These are phyloP conservation scores for Yamadazyma philogaea DNA, from an alignment of 805 yeast species.

Conservation along the genomic window DNA sequence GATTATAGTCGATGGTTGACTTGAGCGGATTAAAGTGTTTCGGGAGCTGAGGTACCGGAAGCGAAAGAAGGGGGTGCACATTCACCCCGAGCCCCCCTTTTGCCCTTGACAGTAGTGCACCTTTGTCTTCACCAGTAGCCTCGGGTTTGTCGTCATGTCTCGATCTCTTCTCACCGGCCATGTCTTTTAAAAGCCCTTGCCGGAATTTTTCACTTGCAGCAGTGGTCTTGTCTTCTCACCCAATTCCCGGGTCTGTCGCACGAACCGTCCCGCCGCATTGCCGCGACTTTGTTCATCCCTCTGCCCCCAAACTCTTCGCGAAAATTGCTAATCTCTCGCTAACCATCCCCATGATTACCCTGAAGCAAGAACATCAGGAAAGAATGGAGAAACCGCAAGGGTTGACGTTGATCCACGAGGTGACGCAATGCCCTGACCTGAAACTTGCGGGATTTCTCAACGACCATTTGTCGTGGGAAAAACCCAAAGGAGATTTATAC, in stretches of 20 bases:
- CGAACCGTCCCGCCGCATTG: no score
- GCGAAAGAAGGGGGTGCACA: conserved; percentile 37
- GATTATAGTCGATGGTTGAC: conserved; percentile 30
- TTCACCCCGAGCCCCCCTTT: conserved; percentile 32
- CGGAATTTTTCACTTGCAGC: no score
- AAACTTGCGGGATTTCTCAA: conserved; percentile 41
- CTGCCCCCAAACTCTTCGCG: no score
- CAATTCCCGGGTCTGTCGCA: no score
- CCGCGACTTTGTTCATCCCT: no score
- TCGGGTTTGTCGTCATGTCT: no score
- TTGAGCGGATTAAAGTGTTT: conserved; percentile 29
- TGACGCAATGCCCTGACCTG: conserved; percentile 34
- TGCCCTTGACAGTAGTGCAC: no score
- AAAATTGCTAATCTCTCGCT: not conserved
- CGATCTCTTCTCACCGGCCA: no score
- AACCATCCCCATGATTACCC: conserved; percentile 29
- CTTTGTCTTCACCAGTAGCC: no score
- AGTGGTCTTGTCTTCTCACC: no score
- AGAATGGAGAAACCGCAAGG: conserved; percentile 29
- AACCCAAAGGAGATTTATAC: conserved; percentile 65
- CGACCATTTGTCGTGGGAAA: conserved; percentile 48
- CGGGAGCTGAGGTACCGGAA: conserved; percentile 23
- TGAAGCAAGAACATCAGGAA: conserved; percentile 27
- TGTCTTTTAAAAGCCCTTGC: no score
- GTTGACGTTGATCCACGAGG: conserved; percentile 33